Evolutionary conservation across 768 basidiomycete genomes (phyloP), one percentile per base, ranked within the genome.

Genomic region (Kwoniella sp.): DNA sequence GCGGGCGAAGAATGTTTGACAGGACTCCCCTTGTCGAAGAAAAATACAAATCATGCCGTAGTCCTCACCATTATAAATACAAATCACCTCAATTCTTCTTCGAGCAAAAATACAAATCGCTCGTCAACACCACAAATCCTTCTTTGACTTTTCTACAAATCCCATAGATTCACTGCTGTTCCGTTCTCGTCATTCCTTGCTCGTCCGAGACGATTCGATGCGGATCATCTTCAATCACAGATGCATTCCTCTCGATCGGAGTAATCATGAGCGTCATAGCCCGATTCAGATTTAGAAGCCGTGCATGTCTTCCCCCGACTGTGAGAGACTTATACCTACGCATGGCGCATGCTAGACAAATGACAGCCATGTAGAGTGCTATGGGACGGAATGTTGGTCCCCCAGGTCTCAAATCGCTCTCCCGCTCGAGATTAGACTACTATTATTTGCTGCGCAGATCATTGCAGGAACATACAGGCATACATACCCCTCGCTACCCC

Each of bases 11-110:
- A 33, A 33, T n/a, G n/a, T n/a, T n/a, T n/a, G n/a, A n/a, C n/a
- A n/a, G n/a, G n/a, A n/a, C n/a, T n/a, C n/a, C n/a, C n/a, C n/a
- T n/a, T n/a, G n/a, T 33, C 33, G 33, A 33, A 33, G 7, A 6
- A 44, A 19, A 44, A 44, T 44, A 44, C 40, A 44, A 44, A 44
- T 44, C 40, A 44, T 44, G 40, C 40, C 40, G 40, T 44, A 44
- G 40, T 19, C 40, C 3, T 4, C 17, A 10, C 40, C 10, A 19
- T 6, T 44, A 44, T 19, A 44, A 44, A 44, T 44, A 44, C 40
- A 44, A 44, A 44, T 44, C 40, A 44, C 17, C 40, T 3, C 8
- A 44, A 44, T 9, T 44, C 8, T 44, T 44, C 40, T 44, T 44
- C 40, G 17, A 19, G 10, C 10, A 44, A 44, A 19, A 44, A 10